Evolutionary conservation across 2,329 filamentous ascomycete genomes (phyloP).

Genomic region (Diplodia intermedia): DNA sequence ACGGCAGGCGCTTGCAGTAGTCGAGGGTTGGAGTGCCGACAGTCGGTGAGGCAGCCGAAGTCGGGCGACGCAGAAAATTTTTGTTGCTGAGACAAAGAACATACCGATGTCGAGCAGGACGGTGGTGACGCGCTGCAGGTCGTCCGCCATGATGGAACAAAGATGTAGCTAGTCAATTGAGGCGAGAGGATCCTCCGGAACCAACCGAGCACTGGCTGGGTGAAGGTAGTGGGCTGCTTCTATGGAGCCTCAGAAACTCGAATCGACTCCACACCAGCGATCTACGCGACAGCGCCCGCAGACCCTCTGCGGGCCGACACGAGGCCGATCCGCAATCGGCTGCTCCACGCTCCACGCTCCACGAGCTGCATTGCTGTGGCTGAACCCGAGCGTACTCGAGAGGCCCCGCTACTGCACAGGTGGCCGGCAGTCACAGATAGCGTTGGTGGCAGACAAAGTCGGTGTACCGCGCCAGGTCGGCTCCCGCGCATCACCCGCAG

Average conservation of each 20-base stretch:
- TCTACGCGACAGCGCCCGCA: constrained; percentile 21
- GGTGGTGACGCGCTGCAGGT: constrained; percentile 40
- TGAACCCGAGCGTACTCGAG: not conserved
- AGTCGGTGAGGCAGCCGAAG: constrained; percentile 25
- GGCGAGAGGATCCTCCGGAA: constrained; percentile 23
- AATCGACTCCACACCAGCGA: constrained; percentile 29
- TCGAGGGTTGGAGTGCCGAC: not conserved
- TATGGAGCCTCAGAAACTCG: constrained; percentile 22
- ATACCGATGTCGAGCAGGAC: constrained; percentile 67
- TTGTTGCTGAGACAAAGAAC: constrained; percentile 38
- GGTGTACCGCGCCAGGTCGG: constrained; percentile 20
- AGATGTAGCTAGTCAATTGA: constrained; percentile 19
- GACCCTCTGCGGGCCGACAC: constrained; percentile 32
- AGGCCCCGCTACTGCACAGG: constrained; percentile 18
- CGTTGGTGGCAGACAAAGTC: constrained; percentile 15
- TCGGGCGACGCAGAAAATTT: constrained; percentile 22
- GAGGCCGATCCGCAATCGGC: constrained; percentile 31
- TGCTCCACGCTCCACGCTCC: not conserved
- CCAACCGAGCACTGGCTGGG: constrained; percentile 21
- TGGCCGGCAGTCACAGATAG: constrained; percentile 5
- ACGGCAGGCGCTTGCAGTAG: constrained; percentile 22
- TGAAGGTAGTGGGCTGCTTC: constrained; percentile 26
- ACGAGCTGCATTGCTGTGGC: constrained; percentile 21
- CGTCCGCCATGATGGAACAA: constrained; percentile 35
- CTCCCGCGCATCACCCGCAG: not conserved